Percentiles rank a stretch among this genome's conserved stretches.
These are phyloP conservation scores for Cucumis hystrix DNA, from an alignment of 306 rosid species.

Conservation along the genomic window DNA sequence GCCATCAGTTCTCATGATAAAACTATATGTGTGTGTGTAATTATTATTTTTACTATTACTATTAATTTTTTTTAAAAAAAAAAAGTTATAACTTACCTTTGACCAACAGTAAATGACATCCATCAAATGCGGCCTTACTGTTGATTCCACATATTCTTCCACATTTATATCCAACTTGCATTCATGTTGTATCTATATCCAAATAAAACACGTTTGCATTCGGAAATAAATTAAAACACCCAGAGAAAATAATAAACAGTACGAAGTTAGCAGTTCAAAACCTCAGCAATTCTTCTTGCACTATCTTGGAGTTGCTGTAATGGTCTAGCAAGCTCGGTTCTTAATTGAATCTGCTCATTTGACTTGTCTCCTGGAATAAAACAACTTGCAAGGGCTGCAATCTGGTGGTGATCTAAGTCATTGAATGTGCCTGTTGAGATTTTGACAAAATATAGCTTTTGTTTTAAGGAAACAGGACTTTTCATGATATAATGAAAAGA, in stretches of 20 bases:
- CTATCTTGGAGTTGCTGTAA: constrained; percentile 95
- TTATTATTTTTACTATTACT: no score
- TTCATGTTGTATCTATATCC: constrained; percentile 77
- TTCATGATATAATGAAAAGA: no score
- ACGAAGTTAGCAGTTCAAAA: constrained; percentile 15
- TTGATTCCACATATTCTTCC: constrained; percentile 88
- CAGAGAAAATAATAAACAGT: not conserved
- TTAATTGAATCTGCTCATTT: constrained; percentile 76
- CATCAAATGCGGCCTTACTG: constrained; percentile 92
- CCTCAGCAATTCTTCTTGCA: constrained; percentile 97
- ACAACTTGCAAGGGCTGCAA: constrained; percentile 97
- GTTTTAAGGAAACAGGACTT: no score
- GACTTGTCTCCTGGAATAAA: constrained; percentile 91
- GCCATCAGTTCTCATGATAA: not conserved
- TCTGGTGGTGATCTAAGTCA: constrained; percentile 89
- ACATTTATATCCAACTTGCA: constrained; percentile 83
- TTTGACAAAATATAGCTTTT: not conserved
- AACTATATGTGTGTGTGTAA: not conserved
- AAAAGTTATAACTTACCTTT: constrained; percentile 41
- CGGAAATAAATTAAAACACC: not conserved
- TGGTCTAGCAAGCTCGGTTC: constrained; percentile 87
- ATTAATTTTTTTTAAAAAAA: no score
- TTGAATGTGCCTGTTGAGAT: constrained; percentile 69
- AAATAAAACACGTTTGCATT: not conserved
- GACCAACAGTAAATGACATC: constrained; percentile 96